Evolutionary conservation across 2,329 filamentous ascomycete species (phyloP), one percentile per base, ranked within the genome.

Genomic region (Plenodomus tracheiphilus): DNA sequence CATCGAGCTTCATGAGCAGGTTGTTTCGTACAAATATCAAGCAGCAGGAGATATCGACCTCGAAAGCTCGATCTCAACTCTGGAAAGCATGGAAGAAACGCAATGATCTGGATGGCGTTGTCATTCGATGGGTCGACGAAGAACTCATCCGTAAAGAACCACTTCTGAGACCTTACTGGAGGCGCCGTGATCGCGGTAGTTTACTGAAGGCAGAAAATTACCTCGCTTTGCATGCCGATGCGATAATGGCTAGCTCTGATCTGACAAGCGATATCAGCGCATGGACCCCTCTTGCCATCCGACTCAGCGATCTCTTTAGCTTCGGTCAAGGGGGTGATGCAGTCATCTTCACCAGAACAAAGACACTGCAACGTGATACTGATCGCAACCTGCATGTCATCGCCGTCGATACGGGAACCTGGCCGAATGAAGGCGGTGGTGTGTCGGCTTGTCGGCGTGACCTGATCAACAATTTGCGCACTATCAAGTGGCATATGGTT

Each of bases 321-420:
- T 81, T 81, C 45, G 78, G 79, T 6, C 75, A 78, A 46, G 79
- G 79, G n/a, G 79, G 79, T 18, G 79, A 81, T 59, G 74, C 79
- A 3, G 75, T 79, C 35, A 75, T 79, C 43, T 77, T 79, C 52
- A 81, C 78, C 0, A 66, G 77, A 34, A 77, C 75, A 0, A 76
- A 77, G 50, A 69, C 77, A 17, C 69, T 77, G n/a, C 69, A 72
- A 44, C 77, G 77, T 11, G 73, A 75, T 38, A 74, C 69, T 2
- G 71, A 75, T 13, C 49, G 59, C 4, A 66, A 62, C 17, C 64
- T 75, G 2, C 72, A 75, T 48, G 71, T 75, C 21, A 62, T 75
- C 36, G 71, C 72, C 13, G 69, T 73, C 22, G 73, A 75, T 40
- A 75, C 72, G 11, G 72, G 72, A 9, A 75, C 72, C 4, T 75